phyloP scores from a whole-genome alignment of 2,329 filamentous ascomycete species.

The Ceratocystis papillata region DNA sequence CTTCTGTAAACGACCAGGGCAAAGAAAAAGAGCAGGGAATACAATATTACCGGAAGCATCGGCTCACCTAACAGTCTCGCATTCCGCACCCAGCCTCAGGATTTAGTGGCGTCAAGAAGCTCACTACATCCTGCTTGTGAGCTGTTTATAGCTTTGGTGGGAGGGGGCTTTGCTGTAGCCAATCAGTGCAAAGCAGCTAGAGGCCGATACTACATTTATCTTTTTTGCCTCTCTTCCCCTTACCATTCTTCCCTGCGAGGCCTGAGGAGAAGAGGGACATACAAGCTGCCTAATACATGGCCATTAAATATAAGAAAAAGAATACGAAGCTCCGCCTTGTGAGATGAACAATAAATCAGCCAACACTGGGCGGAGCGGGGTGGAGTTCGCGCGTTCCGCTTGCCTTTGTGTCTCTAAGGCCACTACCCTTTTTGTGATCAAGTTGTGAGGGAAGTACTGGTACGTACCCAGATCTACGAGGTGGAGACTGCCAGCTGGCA shows the following conservation, averaged over 20 bases:
- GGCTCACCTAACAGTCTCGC: background rate
- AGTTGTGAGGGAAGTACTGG: background rate
- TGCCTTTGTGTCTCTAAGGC: background rate
- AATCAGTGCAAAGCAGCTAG: constrained; percentile 1
- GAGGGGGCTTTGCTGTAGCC: background rate
- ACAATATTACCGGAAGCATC: background rate
- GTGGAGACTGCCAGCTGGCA: constrained; percentile 3
- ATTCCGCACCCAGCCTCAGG: background rate
- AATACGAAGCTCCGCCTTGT: background rate
- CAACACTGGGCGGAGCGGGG: background rate
- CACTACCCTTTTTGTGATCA: background rate
- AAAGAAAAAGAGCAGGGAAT: background rate
- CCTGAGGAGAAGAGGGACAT: too few relatives aligned
- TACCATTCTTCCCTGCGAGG: background rate
- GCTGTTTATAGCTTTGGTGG: background rate
- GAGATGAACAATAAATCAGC: background rate
- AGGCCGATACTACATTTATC: background rate
- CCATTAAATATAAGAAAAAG: background rate
- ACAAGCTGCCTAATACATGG: background rate
- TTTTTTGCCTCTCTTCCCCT: background rate
- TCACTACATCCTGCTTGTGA: background rate
- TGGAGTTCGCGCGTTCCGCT: background rate
- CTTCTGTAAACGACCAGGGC: background rate
- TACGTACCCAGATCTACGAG: background rate
- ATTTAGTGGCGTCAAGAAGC: background rate